Conservation (phyloP, 2,329 filamentous ascomycete genomes). For the Diaporthe aspalathi region DNA sequence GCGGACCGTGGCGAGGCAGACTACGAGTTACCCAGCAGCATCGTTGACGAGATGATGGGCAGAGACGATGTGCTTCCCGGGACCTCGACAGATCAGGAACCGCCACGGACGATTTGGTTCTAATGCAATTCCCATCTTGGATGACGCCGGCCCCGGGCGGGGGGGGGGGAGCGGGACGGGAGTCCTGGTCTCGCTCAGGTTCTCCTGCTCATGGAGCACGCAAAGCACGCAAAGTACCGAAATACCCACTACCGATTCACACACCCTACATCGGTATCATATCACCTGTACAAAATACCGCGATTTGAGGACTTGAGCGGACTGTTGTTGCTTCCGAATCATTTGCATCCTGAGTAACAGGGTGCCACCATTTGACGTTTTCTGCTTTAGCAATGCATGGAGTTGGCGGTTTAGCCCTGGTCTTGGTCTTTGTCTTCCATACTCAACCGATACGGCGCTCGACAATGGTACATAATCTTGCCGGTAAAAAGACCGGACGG, state of each 20-base stretch:
- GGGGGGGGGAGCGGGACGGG: background rate
- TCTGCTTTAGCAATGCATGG: conserved; percentile 10
- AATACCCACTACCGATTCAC: background rate
- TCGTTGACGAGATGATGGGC: conserved; percentile 50
- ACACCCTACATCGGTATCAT: background rate
- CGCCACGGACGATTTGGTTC: conserved; percentile 16
- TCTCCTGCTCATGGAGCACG: background rate
- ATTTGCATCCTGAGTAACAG: background rate
- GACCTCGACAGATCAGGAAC: conserved; percentile 39
- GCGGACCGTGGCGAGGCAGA: conserved; percentile 54
- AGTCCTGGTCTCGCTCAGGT: background rate
- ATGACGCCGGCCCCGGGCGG: too few species aligned
- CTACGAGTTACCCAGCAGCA: conserved; percentile 51
- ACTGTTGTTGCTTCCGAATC: conserved; percentile 4
- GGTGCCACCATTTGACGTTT: conserved; percentile 25
- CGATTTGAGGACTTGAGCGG: background rate
- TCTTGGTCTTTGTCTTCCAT: background rate
- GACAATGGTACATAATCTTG: background rate
- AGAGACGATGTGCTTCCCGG: conserved; percentile 31
- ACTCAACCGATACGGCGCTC: background rate
- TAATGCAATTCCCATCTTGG: background rate
- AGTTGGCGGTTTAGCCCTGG: conserved; percentile 31
- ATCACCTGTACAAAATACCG: conserved; percentile 22
- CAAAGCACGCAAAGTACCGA: background rate
- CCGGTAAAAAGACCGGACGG: background rate